A percentile compares a stretch with the other conserved stretches of the same genome.
phyloP scores from a whole-genome alignment of 352 stramenopile species.

The Phytopythium chamaehyphon region DNA sequence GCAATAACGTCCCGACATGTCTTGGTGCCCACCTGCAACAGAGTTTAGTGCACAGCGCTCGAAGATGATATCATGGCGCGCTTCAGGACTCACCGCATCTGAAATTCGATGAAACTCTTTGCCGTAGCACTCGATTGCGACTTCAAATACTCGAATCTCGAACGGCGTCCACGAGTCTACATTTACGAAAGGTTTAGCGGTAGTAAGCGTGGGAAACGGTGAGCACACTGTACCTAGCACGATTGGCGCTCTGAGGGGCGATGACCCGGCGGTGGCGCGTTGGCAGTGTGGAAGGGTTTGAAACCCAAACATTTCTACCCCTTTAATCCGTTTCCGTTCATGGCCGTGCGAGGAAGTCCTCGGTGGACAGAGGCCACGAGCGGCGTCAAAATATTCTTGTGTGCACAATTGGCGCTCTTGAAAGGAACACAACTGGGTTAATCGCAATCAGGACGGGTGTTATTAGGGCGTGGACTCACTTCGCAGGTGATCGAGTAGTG shows the following conservation, averaged over 20 bases:
- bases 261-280: conserved; percentile 45
- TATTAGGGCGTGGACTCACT: conserved; percentile 24
- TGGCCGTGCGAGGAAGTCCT: conserved; percentile 21
- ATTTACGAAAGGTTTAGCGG: background rate
- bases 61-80: background rate
- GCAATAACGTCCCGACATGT: conserved; percentile 68
- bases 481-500: conserved; percentile 56
- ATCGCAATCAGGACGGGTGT: background rate
- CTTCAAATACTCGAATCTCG: conserved; percentile 82
- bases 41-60: background rate
- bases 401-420: conserved; percentile 61
- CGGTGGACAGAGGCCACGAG: conserved; percentile 46
- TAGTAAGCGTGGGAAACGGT: background rate
- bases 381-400: conserved; percentile 62
- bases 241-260: conserved; percentile 36
- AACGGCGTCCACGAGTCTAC: conserved; percentile 74
- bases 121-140: conserved; percentile 79
- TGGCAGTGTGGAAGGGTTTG: conserved; percentile 42
- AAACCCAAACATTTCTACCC: conserved; percentile 45
- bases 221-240: conserved; percentile 50
- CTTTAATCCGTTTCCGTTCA: conserved; percentile 48
- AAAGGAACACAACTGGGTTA: conserved; percentile 4
- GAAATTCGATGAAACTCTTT: conserved; percentile 79
- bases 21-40: conserved; percentile 56
- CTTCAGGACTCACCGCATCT: conserved; percentile 34